Percentiles rank a stretch among this genome's conserved stretches.
Conservation (phyloP, 1,284 basidiomycete genomes). For the Sporisorium exsertum region DNA sequence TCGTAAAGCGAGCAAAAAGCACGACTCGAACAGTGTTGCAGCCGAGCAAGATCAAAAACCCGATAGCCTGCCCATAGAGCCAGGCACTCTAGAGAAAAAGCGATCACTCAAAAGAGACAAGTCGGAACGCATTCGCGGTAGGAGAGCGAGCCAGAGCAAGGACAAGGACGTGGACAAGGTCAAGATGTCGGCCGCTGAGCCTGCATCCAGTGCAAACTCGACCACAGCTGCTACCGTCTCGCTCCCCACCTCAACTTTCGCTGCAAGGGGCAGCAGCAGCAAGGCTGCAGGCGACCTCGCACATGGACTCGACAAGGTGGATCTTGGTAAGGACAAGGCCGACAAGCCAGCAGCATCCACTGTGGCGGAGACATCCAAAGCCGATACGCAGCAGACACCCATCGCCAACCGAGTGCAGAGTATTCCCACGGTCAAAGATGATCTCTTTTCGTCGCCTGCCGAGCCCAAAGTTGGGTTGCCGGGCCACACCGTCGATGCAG, state of each 20-base stretch:
- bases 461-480: constrained; percentile 33
- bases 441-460: constrained; percentile 41
- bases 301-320: constrained; percentile 10
- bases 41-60: not conserved
- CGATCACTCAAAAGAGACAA: constrained; percentile 44
- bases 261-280: not conserved
- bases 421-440: constrained; percentile 34
- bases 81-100: constrained; percentile 18
- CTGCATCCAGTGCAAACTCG: not conserved
- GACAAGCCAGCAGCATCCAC: constrained; percentile 1
- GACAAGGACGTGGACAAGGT: constrained; percentile 40
- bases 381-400: constrained; percentile 23
- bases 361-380: no score
- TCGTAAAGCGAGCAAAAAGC: constrained; percentile 16
- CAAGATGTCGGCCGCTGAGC: constrained; percentile 20
- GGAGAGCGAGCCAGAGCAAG: constrained; percentile 41
- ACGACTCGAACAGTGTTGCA: not conserved
- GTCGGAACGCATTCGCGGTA: constrained; percentile 43
- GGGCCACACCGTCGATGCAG: not conserved
- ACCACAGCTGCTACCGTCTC: constrained; percentile 14
- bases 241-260: constrained; percentile 6
- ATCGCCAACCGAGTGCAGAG: constrained; percentile 30
- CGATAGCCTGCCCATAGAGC: constrained; percentile 10
- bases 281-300: constrained; percentile 20
- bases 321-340: not conserved